Conservation (phyloP, 2,329 filamentous ascomycete genomes). For the Aspergillus costaricaensis region DNA sequence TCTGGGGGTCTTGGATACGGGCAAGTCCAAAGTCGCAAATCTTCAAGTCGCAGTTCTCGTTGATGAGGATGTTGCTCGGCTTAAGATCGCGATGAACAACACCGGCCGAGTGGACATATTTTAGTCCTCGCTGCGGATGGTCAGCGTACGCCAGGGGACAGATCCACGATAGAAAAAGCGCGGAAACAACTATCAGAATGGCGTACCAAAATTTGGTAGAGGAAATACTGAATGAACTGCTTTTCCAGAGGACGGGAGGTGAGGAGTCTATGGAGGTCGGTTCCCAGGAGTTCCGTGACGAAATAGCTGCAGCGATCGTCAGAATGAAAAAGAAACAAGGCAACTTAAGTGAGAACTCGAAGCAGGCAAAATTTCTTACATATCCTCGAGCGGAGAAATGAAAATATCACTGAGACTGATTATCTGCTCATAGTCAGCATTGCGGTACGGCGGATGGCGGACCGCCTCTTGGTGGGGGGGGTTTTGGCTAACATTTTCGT, state of each 20-base stretch:
- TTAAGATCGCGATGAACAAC: conserved; percentile 98
- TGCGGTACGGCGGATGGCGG: background rate
- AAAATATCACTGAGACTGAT: conserved; percentile 99
- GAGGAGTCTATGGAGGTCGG: conserved; percentile 90
- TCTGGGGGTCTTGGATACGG: conserved; percentile 97
- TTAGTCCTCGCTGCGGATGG: conserved; percentile 75
- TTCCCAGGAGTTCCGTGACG: conserved; percentile 95
- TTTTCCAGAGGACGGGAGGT: conserved; percentile 96
- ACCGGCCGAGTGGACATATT: conserved; percentile 98
- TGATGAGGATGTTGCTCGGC: conserved; percentile 98
- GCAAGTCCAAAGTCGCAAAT: conserved; percentile 99
- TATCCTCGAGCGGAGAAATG: conserved; percentile 97
- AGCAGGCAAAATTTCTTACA: conserved; percentile 60
- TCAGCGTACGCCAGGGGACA: conserved; percentile 20
- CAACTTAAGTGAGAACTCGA: background rate
- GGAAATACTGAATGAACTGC: conserved; percentile 99
- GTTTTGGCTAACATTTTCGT: conserved; percentile 77
- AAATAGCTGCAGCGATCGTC: conserved; percentile 69
- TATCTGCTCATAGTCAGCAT: conserved; percentile 59
- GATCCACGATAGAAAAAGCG: background rate
- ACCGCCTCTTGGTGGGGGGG: background rate
- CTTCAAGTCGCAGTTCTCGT: conserved; percentile 99
- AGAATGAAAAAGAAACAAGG: background rate
- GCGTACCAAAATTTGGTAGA: conserved; percentile 96
- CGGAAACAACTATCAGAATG: conserved; percentile 4